Evolutionary conservation across 2,329 filamentous ascomycete species (phyloP).

Genomic region (Huntiella moniliformis): DNA sequence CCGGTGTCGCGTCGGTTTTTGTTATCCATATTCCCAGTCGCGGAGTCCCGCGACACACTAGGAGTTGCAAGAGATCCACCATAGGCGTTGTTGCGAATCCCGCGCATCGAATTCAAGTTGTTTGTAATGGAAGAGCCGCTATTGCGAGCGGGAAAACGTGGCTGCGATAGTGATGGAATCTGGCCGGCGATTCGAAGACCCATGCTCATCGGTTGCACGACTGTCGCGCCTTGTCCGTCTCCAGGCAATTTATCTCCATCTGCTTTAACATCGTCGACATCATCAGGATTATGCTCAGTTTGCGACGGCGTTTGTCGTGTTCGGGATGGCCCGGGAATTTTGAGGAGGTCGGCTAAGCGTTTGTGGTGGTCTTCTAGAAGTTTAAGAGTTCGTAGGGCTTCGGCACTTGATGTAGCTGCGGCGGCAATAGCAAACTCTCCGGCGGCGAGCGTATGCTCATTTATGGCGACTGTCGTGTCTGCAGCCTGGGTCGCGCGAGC

Average conservation of each 20-base stretch:
- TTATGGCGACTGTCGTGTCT: conserved; percentile 65
- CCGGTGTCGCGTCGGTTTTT: conserved; percentile 30
- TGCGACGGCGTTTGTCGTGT: conserved; percentile 26
- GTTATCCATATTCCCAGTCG: conserved; percentile 48
- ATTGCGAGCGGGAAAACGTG: conserved; percentile 30
- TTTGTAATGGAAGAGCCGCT: conserved; percentile 69
- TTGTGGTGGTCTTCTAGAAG: conserved; percentile 79
- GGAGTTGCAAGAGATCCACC: conserved; percentile 51
- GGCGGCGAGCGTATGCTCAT: conserved; percentile 74
- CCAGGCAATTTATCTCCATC: conserved; percentile 20
- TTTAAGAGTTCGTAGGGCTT: conserved; percentile 67
- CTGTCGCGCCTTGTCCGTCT: conserved; percentile 3
- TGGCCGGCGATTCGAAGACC: conserved; percentile 20
- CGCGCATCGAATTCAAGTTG: conserved; percentile 69
- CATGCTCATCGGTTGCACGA: conserved; percentile 11
- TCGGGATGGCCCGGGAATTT: conserved; percentile 47
- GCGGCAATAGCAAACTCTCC: conserved; percentile 74
- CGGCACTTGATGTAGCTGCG: conserved; percentile 43
- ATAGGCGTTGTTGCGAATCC: conserved; percentile 44
- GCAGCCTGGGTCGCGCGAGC: conserved; percentile 54
- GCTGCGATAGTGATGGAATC: conserved; percentile 25
- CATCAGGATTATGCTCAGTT: conserved; percentile 13
- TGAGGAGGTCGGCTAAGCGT: conserved; percentile 63
- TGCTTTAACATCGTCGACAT: conserved; percentile 12
- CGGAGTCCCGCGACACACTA: conserved; percentile 54